Evolutionary conservation across 768 basidiomycete species (phyloP).

Genomic region (Tricholoma flavovirens): DNA sequence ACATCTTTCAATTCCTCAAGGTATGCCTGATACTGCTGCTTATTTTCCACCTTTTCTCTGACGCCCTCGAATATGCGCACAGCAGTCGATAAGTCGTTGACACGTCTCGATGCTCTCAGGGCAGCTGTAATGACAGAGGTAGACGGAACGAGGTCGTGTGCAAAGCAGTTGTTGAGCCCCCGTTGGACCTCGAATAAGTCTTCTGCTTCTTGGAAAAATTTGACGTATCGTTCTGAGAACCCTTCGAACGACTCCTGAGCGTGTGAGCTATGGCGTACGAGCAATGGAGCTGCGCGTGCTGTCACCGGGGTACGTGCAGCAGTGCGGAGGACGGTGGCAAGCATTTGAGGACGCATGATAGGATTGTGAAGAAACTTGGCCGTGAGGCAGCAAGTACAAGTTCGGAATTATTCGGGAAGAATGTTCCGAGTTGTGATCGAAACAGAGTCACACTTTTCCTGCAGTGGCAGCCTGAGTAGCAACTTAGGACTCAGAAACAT

Average conservation of each 20-base stretch:
- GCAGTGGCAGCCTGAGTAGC: too few species aligned
- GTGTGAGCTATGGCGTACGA: constrained; percentile 54
- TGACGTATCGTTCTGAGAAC: constrained; percentile 90
- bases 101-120: constrained; percentile 79
- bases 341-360: constrained; percentile 53
- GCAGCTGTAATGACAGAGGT: constrained; percentile 83
- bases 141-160: constrained; percentile 92
- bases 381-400: constrained; percentile 20
- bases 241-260: constrained; percentile 90
- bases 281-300: constrained; percentile 34
- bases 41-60: constrained; percentile 97
- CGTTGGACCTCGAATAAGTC: constrained; percentile 99
- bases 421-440: neutral
- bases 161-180: constrained; percentile 99
- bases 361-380: constrained; percentile 17
- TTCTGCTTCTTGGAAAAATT: constrained; percentile 88
- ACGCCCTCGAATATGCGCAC: constrained; percentile 95
- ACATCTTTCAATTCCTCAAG: constrained; percentile 84
- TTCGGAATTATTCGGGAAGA: constrained; percentile 23
- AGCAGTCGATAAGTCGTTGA: constrained; percentile 96
- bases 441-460: neutral
- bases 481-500: neutral
- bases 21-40: constrained; percentile 90
- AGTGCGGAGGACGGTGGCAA: constrained; percentile 58
- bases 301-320: constrained; percentile 45